Evolutionary conservation across 2,329 filamentous ascomycete species (phyloP), one percentile per base, ranked within the genome.

Genomic region (Alternaria incomplexa): DNA sequence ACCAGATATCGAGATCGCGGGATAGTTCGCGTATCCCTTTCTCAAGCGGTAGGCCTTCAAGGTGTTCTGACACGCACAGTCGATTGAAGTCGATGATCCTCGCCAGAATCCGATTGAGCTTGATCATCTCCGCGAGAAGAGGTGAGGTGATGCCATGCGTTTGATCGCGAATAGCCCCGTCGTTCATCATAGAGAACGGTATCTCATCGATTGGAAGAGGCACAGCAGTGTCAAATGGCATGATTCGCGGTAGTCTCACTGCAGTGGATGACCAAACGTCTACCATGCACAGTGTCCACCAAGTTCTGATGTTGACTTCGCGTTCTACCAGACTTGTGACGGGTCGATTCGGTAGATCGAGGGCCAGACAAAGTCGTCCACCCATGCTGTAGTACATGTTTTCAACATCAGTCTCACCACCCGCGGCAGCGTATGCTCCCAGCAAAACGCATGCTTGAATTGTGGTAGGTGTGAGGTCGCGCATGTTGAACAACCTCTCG

Each of bases 191-290:
- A 3, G 62, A 64, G 55, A 73, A 73, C 11, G 69, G 64, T 17
- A 71, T 66, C 44, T 73, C 70, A 30, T 71, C 70, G 23, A 73
- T 62, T n/a, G 70, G 70, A 40, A 68, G 63, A 2, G 70, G 68
- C 1, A 71, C 69, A 25, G 48, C 56, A 40, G 52, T 64, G 17
- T 70, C 64, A n/a, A 66, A 55, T 11, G 70, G 70, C 70, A 73
- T 73, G 22, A 73, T 73, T 3, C 67, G 61, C 22, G 70, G 63
- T 13, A 73, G 56, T 45, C 60, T 68, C 30, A 71, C 69, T 6
- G 70, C 70, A 12, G 70, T 64, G 5, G 70, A 73, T 8, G 70
- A 73, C 70, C 70, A 73, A 13, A 73, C 70, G 47, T 73, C 70
- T 4, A 73, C 66, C 70, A 73, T 73, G n/a, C 67, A 70, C 13